Conservation (phyloP, 129 eudicot species). For the Arctium minus region DNA sequence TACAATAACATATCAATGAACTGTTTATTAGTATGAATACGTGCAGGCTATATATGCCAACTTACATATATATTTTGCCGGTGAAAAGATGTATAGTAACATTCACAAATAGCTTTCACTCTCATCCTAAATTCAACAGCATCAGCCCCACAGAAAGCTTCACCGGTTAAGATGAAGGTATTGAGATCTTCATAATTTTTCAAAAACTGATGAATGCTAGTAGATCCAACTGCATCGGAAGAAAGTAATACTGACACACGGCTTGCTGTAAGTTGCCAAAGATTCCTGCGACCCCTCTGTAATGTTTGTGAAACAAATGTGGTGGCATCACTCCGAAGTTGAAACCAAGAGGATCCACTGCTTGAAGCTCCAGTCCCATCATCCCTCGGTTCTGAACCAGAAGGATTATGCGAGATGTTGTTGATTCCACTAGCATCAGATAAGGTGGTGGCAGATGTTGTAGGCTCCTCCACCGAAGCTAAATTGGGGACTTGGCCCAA, state of each 20-base stretch:
- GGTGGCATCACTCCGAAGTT: constrained; percentile 77
- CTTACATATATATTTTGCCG: constrained; percentile 89
- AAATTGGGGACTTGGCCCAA: constrained; percentile 24
- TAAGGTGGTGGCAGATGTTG: constrained; percentile 21
- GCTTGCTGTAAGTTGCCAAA: constrained; percentile 91
- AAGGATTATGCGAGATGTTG: constrained; percentile 26
- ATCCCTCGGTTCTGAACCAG: constrained; percentile 48
- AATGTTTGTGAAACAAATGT: constrained; percentile 72
- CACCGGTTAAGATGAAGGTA: constrained; percentile 82
- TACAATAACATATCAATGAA: background rate
- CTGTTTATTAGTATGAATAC: background rate
- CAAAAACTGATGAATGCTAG: constrained; percentile 90
- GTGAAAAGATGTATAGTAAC: constrained; percentile 72
- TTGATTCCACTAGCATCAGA: constrained; percentile 31
- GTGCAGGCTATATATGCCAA: constrained; percentile 7
- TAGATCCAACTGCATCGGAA: constrained; percentile 73
- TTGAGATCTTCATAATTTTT: constrained; percentile 80
- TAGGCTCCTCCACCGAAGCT: constrained; percentile 32
- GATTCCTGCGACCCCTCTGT: constrained; percentile 80
- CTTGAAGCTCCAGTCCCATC: constrained; percentile 81
- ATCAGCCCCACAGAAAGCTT: constrained; percentile 83
- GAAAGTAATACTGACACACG: constrained; percentile 91
- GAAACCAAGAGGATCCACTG: constrained; percentile 93
- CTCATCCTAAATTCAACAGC: constrained; percentile 83
- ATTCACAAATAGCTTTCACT: constrained; percentile 72